Percentiles rank a stretch among this genome's conserved stretches.
Conservation (phyloP, 2,329 filamentous ascomycete species). For the Biscogniauxia sp. region DNA sequence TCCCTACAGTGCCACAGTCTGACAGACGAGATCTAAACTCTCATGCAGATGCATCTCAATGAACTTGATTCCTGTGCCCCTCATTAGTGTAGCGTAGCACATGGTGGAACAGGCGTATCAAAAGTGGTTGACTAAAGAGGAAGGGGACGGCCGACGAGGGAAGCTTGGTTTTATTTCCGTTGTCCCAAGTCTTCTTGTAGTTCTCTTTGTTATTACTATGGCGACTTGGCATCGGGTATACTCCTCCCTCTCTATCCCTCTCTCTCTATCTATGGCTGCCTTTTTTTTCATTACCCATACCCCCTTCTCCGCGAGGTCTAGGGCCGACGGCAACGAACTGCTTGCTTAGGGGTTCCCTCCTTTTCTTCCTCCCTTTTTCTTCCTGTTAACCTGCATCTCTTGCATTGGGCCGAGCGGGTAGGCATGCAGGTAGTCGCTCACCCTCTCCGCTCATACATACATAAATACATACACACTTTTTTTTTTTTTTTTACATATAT, state of each 20-base stretch:
- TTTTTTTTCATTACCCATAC: background rate
- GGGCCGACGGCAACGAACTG: background rate
- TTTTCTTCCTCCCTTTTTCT: constrained; percentile 3
- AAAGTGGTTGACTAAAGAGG: background rate
- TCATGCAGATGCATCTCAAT: constrained; percentile 9
- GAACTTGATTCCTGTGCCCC: constrained; percentile 12
- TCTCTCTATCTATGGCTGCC: background rate
- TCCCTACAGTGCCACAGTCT: constrained; percentile 7
- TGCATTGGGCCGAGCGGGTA: constrained; percentile 8
- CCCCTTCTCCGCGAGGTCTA: background rate
- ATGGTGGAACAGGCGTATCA: background rate
- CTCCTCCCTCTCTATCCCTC: background rate
- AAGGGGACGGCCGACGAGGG: background rate
- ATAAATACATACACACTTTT: no score
- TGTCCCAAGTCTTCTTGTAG: background rate
- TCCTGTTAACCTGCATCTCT: constrained; percentile 13
- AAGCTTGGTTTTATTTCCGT: background rate
- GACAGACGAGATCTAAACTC: constrained; percentile 24
- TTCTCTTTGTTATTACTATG: background rate
- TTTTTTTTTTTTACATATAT: no score
- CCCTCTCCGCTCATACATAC: constrained; percentile 3
- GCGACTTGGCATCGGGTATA: background rate
- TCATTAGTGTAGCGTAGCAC: constrained; percentile 3
- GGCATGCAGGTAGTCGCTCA: constrained; percentile 16
- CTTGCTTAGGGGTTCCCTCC: background rate